Conservation (phyloP, 2,329 filamentous ascomycete species). For the Sclerotinia subarctica region DNA sequence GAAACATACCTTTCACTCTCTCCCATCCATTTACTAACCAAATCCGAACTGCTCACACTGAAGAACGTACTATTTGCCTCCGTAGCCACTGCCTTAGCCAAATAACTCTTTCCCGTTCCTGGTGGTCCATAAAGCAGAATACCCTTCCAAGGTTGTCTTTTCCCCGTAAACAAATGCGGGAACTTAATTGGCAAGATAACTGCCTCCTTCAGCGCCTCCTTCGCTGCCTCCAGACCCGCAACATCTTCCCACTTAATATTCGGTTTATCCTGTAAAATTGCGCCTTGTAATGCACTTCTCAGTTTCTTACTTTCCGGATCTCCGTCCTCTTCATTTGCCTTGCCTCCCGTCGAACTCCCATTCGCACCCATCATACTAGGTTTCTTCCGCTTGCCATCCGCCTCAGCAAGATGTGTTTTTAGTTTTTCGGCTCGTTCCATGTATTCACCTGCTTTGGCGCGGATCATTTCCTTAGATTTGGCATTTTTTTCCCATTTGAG, state of each 20-base stretch:
- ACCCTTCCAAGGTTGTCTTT: slow-evolving; percentile 96
- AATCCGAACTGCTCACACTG: slow-evolving; percentile 92
- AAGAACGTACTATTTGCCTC: slow-evolving; percentile 99
- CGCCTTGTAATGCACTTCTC: slow-evolving; percentile 82
- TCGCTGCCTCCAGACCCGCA: slow-evolving; percentile 87
- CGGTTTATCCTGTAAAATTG: slow-evolving; percentile 91
- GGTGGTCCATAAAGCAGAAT: slow-evolving; percentile 95
- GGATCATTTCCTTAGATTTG: slow-evolving; percentile 95
- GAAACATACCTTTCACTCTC: slow-evolving; percentile 82
- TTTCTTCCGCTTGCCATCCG: slow-evolving; percentile 68
- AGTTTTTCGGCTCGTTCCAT: slow-evolving; percentile 99
- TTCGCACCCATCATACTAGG: slow-evolving; percentile 70
- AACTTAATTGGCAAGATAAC: slow-evolving; percentile 98
- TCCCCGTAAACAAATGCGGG: slow-evolving; percentile 91
- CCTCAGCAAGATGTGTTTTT: slow-evolving; percentile 80
- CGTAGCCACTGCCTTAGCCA: slow-evolving; percentile 95
- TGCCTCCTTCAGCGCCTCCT: slow-evolving; percentile 96
- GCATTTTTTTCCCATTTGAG: slow-evolving; percentile 99
- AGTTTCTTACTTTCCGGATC: slow-evolving; percentile 97
- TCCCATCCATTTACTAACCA: slow-evolving; percentile 99
- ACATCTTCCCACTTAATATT: slow-evolving; percentile 99
- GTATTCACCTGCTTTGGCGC: slow-evolving; percentile 91
- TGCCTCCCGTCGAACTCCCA: slow-evolving; percentile 61
- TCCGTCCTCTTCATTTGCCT: slow-evolving; percentile 59
- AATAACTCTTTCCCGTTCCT: slow-evolving; percentile 94